Percentiles rank a stretch among this genome's conserved stretches.
Conservation (phyloP, 495 filamentous ascomycete species). For the Staphylotrichum tortipilum region DNA sequence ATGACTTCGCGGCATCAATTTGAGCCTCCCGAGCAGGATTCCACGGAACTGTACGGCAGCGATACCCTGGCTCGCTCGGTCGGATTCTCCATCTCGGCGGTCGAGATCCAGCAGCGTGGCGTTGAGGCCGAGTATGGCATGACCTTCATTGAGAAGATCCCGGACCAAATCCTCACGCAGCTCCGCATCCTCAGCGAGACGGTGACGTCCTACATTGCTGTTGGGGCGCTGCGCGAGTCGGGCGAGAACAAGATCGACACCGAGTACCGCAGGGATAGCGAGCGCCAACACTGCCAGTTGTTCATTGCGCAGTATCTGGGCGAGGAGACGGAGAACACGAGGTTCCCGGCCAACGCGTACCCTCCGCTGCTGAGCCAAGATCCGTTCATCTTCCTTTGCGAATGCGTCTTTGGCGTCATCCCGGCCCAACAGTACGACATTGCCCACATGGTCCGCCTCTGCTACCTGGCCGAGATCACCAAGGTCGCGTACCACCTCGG, state of each 20-base stretch:
- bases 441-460: slow-evolving; percentile 74
- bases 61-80: slow-evolving; percentile 66
- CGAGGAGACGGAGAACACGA: slow-evolving; percentile 19
- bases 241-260: slow-evolving; percentile 52
- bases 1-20: slow-evolving; percentile 43
- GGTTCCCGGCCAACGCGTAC: slow-evolving; percentile 37
- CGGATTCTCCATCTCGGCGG: slow-evolving; percentile 80
- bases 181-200: slow-evolving; percentile 88
- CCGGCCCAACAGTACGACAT: slow-evolving; percentile 54
- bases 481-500: slow-evolving; percentile 56
- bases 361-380: slow-evolving; percentile 68
- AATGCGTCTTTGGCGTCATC: slow-evolving; percentile 55
- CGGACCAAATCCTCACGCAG: slow-evolving; percentile 72
- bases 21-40: neutral
- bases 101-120: slow-evolving; percentile 89
- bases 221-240: slow-evolving; percentile 56
- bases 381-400: slow-evolving; percentile 78
- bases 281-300: slow-evolving; percentile 67
- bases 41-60: slow-evolving; percentile 44
- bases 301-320: slow-evolving; percentile 52
- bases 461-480: slow-evolving; percentile 85
- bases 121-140: slow-evolving; percentile 64
- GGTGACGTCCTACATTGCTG: slow-evolving; percentile 69
- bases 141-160: slow-evolving; percentile 76
- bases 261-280: slow-evolving; percentile 62